A percentile compares a stretch with the other conserved stretches of the same genome.
Conservation (phyloP, 2,329 filamentous ascomycete genomes). For the Curvularia spicifera region DNA sequence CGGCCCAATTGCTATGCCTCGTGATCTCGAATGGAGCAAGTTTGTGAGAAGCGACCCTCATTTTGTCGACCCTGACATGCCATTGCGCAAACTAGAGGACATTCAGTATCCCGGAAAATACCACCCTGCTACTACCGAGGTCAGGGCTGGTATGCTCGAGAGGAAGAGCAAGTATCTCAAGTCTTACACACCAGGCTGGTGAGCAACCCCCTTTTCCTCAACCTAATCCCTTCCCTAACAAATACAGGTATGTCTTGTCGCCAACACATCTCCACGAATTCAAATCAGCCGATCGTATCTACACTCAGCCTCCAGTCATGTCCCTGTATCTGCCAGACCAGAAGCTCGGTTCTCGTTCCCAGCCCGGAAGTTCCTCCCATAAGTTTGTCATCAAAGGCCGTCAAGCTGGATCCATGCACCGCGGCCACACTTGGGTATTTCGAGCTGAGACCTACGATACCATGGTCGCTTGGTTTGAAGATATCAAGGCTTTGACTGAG, state of each 20-base stretch:
- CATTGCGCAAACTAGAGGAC: conserved; percentile 77
- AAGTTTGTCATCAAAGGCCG: conserved; percentile 98
- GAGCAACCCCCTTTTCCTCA: conserved; percentile 46
- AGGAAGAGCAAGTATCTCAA: conserved; percentile 99
- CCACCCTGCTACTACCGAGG: conserved; percentile 81
- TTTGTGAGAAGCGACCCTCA: conserved; percentile 83
- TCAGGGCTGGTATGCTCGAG: conserved; percentile 89
- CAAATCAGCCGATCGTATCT: conserved; percentile 92
- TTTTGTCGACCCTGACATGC: conserved; percentile 83
- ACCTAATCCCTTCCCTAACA: conserved; percentile 13
- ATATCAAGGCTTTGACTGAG: conserved; percentile 88
- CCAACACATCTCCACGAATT: conserved; percentile 98
- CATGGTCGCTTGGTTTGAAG: conserved; percentile 96
- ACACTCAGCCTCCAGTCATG: conserved; percentile 87
- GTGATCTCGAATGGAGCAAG: conserved; percentile 86
- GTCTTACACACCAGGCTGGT: conserved; percentile 96
- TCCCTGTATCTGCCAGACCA: conserved; percentile 94
- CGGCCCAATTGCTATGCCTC: conserved; percentile 90
- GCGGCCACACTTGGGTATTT: conserved; percentile 73
- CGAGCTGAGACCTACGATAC: conserved; percentile 79
- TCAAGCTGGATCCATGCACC: conserved; percentile 91
- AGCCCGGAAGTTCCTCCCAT: conserved; percentile 81
- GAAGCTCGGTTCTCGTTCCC: conserved; percentile 90
- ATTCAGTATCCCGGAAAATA: conserved; percentile 92
- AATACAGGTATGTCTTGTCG: conserved; percentile 84